Base-by-base conservation (phyloP, 306 rosid genomes). In the Sechiopsis laciniata region DNA sequence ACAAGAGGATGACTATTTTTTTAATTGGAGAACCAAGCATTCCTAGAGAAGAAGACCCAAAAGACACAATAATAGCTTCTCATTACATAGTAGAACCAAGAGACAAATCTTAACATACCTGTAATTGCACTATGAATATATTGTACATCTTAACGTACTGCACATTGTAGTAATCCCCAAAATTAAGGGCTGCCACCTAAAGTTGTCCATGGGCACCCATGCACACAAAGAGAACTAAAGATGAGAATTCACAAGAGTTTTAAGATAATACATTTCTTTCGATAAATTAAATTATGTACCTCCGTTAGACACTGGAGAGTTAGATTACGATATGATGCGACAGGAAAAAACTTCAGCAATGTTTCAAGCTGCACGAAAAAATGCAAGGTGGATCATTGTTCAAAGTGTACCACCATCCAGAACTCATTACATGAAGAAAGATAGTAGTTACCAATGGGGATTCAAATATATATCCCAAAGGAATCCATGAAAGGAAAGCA, bases 401-500 rank as follows among this genome's bases (percentile, higher is more conserved):
- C 46, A 52, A 70, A 8, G 60, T 22, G 40, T 15, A 12, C 8
- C 77, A 62, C 24, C 45, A 75, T 63, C 52, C 70, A 20, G 59
- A 8, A 65, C n/a, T 6, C 20, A n/a, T 66, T 51, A 67, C 32
- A 35, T 37, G 66, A 80, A 32, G 55, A 80, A 72, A 68, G 58
- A 51, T 3, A 45, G 55, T 14, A 83, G 92, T 35, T 73, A 95
- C 99, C 91, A 95, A 79, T 3, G 92, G 92, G 72, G 99, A 95
- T 82, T 91, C 99, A 84, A 95, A 95, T 74, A 95, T 89, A 75
- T 91, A 95, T 40, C 99, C 99, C 87, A 95, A 79, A 56, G 99
- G 99, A 86, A 95, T 95, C 99, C 99, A 95, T 37, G 99, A 85
- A 74, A 95, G 92, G 75, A 91, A 95, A 67, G 97, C 97, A 86